Percentiles rank a stretch among this genome's conserved stretches.
Evolutionary conservation across 768 basidiomycete species (phyloP).

Genomic region (Suillus paluster): DNA sequence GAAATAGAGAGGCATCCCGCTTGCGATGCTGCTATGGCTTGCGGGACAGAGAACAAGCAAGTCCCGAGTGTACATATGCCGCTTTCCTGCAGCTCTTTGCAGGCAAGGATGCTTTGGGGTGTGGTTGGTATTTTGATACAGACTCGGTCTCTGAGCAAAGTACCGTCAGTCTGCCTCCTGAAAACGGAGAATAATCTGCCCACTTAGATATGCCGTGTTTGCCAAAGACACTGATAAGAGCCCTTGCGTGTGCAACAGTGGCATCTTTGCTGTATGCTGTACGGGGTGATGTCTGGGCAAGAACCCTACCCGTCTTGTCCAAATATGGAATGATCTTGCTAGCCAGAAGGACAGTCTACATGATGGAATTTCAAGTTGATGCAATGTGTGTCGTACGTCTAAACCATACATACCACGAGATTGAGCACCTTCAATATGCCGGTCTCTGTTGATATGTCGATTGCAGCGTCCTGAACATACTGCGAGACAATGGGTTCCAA

Average conservation of each 20-base stretch:
- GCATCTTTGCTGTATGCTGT: constrained; percentile 44
- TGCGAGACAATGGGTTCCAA: constrained; percentile 40
- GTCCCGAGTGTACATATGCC: constrained; percentile 61
- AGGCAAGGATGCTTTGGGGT: constrained; percentile 54
- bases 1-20: constrained; percentile 56
- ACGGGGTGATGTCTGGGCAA: constrained; percentile 48
- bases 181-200: constrained; percentile 23
- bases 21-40: constrained; percentile 58
- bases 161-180: not conserved
- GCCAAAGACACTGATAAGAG: constrained; percentile 45
- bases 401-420: constrained; percentile 37
- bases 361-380: not conserved
- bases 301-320: constrained; percentile 44
- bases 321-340: constrained; percentile 46
- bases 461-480: constrained; percentile 20
- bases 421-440: constrained; percentile 42
- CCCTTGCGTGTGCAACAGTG: constrained; percentile 48
- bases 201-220: constrained; percentile 44
- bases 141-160: constrained; percentile 43
- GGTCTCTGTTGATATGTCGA: constrained; percentile 19
- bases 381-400: not conserved
- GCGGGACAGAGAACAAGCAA: constrained; percentile 56
- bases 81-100: constrained; percentile 42
- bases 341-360: constrained; percentile 48
- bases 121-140: constrained; percentile 67